A percentile compares a stretch with the other conserved stretches of the same genome.
phyloP scores from a whole-genome alignment of 208 protist species.

The Porcisia hertigi region DNA sequence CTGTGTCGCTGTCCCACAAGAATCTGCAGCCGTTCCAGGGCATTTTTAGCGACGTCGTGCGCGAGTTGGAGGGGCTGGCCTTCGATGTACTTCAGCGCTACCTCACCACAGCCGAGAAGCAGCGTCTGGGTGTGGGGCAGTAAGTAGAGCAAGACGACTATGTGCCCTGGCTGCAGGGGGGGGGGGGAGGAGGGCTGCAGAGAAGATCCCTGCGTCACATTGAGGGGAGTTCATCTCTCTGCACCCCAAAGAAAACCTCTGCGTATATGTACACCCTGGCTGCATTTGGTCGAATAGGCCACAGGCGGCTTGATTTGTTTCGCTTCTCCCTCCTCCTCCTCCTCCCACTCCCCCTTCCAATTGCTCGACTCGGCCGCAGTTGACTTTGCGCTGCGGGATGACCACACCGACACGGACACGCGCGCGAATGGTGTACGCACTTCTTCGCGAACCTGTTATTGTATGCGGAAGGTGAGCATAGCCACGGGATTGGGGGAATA shows the following conservation, averaged over 20 bases:
- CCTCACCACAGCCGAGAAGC: slow-evolving; percentile 66
- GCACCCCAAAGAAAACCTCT: too few species aligned
- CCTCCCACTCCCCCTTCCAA: too few species aligned
- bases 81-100: slow-evolving; percentile 45
- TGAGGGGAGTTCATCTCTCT: too few species aligned
- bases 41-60: slow-evolving; percentile 54
- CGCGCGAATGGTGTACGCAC: neutral
- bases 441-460: too few species aligned
- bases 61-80: slow-evolving; percentile 64
- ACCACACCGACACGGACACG: neutral
- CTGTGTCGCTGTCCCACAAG: slow-evolving; percentile 15
- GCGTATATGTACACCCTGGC: too few species aligned
- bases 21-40: slow-evolving; percentile 34
- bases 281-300: too few species aligned
- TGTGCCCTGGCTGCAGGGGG: neutral
- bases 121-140: slow-evolving; percentile 49
- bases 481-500: too few species aligned
- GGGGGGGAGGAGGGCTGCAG: neutral
- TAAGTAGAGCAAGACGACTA: neutral
- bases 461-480: too few species aligned
- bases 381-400: too few species aligned
- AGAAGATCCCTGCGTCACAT: neutral
- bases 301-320: too few species aligned
- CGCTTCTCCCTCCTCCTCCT: too few species aligned
- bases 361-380: too few species aligned